Conservation (phyloP, 768 basidiomycete genomes). For the Daedaleopsis sinensis region DNA sequence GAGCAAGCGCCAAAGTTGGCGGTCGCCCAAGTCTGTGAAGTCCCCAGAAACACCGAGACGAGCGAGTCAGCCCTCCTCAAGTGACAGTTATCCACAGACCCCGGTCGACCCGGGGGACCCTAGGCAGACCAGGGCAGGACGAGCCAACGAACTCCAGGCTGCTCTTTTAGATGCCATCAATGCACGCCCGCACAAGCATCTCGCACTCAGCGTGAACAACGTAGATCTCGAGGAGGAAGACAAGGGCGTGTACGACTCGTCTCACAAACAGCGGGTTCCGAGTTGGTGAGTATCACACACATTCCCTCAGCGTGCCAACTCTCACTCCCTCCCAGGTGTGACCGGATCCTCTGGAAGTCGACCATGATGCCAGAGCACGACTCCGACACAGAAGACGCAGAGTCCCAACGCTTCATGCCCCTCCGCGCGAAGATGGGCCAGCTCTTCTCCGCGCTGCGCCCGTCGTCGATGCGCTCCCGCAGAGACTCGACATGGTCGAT, state of each 20-base stretch:
- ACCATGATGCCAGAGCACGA: constrained; percentile 55
- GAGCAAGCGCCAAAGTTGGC: constrained; percentile 20
- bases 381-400: constrained; percentile 40
- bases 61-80: constrained; percentile 1
- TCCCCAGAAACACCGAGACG: constrained; percentile 2
- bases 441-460: constrained; percentile 58
- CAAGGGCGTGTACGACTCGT: constrained; percentile 78
- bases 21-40: constrained; percentile 4
- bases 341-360: constrained; percentile 82
- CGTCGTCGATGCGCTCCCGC: constrained; percentile 34
- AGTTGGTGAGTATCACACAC: constrained; percentile 61
- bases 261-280: constrained; percentile 79
- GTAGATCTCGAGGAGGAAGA: constrained; percentile 47
- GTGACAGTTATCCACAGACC: not conserved
- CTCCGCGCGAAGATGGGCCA: constrained; percentile 54
- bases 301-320: not conserved
- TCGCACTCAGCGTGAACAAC: constrained; percentile 38
- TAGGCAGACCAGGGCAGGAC: constrained; percentile 7
- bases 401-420: constrained; percentile 25
- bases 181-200: constrained; percentile 15
- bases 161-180: constrained; percentile 12
- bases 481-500: constrained; percentile 29
- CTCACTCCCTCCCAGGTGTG: constrained; percentile 56
- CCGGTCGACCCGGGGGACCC: constrained; percentile 14
- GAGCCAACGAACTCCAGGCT: constrained; percentile 14